Conservation (phyloP, 768 basidiomycete species). For the Dentipellis fragilis region DNA sequence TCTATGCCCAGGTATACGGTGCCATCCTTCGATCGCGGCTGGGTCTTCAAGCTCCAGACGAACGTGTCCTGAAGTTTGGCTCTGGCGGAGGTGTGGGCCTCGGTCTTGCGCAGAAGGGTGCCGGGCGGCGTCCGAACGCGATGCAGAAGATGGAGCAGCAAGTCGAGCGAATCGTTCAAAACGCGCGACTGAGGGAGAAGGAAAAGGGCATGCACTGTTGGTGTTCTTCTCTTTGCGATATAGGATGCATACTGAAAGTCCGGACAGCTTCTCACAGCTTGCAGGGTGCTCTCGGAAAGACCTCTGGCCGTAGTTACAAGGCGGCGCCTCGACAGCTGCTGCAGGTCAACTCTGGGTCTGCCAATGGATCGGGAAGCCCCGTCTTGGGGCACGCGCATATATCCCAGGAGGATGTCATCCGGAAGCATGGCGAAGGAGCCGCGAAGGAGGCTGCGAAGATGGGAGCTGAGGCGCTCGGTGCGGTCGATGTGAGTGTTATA, state of each 20-base stretch:
- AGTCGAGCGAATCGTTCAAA: conserved; percentile 92
- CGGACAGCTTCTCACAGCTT: conserved; percentile 58
- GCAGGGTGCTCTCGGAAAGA: conserved; percentile 91
- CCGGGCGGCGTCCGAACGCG: conserved; percentile 66
- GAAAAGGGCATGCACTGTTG: conserved; percentile 59
- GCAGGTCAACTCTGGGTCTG: conserved; percentile 61
- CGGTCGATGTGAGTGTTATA: conserved; percentile 35
- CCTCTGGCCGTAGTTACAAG: conserved; percentile 87
- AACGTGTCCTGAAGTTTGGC: conserved; percentile 78
- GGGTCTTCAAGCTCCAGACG: conserved; percentile 62
- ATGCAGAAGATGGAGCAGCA: conserved; percentile 93
- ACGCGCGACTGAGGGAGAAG: conserved; percentile 77
- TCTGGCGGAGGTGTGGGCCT: conserved; percentile 79
- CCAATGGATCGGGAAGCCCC: conserved; percentile 27
- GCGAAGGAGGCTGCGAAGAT: conserved; percentile 68
- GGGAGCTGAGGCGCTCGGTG: conserved; percentile 59
- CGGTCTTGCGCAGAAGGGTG: conserved; percentile 60
- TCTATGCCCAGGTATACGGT: conserved; percentile 94
- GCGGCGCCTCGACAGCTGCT: conserved; percentile 94
- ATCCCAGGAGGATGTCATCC: conserved; percentile 41
- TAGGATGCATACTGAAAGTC: conserved; percentile 1
- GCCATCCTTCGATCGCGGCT: conserved; percentile 73
- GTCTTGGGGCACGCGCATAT: conserved; percentile 38
- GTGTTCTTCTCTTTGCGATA: conserved; percentile 20
- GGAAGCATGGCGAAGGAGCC: conserved; percentile 40